Evolutionary conservation across 768 basidiomycete genomes (phyloP), one percentile per base, ranked within the genome.

Genomic region (button mushroom (Agaricus bisporus)): DNA sequence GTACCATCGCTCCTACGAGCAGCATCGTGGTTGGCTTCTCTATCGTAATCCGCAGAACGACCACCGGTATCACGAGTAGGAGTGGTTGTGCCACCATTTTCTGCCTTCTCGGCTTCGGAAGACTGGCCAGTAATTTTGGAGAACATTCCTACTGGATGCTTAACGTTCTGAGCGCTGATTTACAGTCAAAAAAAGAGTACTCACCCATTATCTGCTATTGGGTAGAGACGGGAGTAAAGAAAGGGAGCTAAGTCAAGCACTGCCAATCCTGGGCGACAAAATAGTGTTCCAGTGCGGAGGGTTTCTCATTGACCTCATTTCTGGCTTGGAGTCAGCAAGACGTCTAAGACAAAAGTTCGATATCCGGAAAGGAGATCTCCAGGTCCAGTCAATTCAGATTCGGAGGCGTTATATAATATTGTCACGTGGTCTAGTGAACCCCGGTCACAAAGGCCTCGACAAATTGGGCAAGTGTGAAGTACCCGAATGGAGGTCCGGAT

Each of bases 401-500:
- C 22, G 4, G 4, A 32, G 8, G 3, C 32, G 11, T 6, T 32
- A 32, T 6, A 7, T 32, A 32, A 32, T 32, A 3, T 11, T 32
- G 8, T 8, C 32, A 32, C 32, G 11, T 32, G 32, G 38, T 5
- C 1, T 14, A 14, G 4, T 10, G 41, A 18, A 32, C n/a, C 41
- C 26, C 39, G 3, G 28, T 43, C 4, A 54, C 52, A 54, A 54
- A 54, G 44, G 18, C 38, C 8, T 39, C 10, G 52, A 47, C 37
- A 29, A 54, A 54, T 47, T 32, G 52, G 52, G 52, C 28, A 32
- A 32, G 35, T 32, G 22, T 4, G n/a, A 22, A 22, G 22, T 18
- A 9, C 28, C 28, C 28, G 14, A 41, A 37, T 37, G 11, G 20
- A 14, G 44, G 18, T 7, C 52, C 41, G 47, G 39, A 35, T 46